phyloP scores from a whole-genome alignment of 352 stramenopile genomes.

The Pythium dissimile region DNA sequence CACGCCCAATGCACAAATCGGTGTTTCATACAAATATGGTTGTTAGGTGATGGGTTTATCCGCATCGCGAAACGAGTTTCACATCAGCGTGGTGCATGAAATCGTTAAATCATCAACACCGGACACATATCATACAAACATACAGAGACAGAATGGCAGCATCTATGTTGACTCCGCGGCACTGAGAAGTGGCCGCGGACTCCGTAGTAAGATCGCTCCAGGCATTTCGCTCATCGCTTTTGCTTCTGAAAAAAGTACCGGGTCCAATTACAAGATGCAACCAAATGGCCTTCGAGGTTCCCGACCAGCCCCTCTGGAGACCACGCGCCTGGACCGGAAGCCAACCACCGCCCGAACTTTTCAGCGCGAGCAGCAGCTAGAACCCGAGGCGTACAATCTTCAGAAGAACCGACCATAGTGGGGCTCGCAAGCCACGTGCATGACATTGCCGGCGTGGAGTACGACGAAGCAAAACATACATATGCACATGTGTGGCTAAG shows the following conservation, averaged over 20 bases:
- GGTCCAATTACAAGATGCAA: constrained; percentile 76
- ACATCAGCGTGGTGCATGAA: constrained; percentile 89
- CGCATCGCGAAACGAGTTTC: constrained; percentile 38
- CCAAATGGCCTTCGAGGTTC: constrained; percentile 23
- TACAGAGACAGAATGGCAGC: constrained; percentile 43
- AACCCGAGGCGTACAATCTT: constrained; percentile 9
- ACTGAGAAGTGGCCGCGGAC: constrained; percentile 39
- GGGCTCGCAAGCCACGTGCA: constrained; percentile 30
- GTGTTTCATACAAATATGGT: constrained; percentile 57
- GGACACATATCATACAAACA: constrained; percentile 24
- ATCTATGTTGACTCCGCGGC: constrained; percentile 81
- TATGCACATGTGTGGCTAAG: constrained; percentile 13
- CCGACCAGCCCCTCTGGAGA: background rate
- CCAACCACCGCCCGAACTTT: constrained; percentile 58
- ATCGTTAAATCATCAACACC: constrained; percentile 79
- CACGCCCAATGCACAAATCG: too few species aligned
- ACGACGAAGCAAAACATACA: constrained; percentile 63
- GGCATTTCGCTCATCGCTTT: constrained; percentile 42
- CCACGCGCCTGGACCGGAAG: constrained; percentile 14
- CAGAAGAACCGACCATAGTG: constrained; percentile 7
- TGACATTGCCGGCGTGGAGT: constrained; percentile 89
- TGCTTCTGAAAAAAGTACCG: constrained; percentile 89
- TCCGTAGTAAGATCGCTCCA: constrained; percentile 87
- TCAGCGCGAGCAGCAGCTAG: constrained; percentile 55
- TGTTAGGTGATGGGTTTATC: constrained; percentile 65